Evolutionary conservation across 345 rosid species (phyloP), one percentile per base, ranked within the genome.

Genomic region (Laguncularia racemosa): DNA sequence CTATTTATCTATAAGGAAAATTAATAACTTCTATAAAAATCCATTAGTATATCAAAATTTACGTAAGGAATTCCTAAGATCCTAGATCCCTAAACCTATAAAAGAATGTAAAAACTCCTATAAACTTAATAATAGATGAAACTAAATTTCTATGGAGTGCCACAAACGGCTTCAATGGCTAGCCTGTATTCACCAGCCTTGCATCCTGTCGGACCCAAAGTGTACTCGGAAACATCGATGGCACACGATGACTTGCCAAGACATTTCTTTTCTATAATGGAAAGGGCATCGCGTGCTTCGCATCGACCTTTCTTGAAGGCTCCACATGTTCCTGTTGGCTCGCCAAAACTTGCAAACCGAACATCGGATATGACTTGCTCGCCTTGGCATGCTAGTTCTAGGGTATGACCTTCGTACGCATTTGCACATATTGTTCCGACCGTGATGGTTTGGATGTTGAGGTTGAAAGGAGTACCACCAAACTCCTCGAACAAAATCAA

Each of bases 401-500:
- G 44, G 3, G 58, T 55, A 38, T 49, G 46, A 6, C 69, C 69
- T 44, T 75, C 75, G 14, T 61, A 46, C 0, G 56, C 75, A 53
- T 73, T 50, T 0, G 54, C 81, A 26, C 83, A 78, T 3, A 71
- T 18, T 16, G 59, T 57, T 6, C 77, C 81, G 3, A 66, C 58
- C 0, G 69, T 71, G 5, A 64, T 58, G 0, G 76, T 73, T 53
- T 61, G 67, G 55, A 81, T 45, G 43, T 18, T 66, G 43, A 67
- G 76, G 1, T 45, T 40, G 1, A 57, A 56, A 0, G 81, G 76
- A n/a, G 46, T 60, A 16, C 84, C 86, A 0, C 86, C 81, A 0
- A 73, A 50, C 67, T 81, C 84, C 63, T 81, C 86, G 20, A 78
- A 81, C 19, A 81, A 53, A 7, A 75, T 68, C 40, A 78, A 46